Evolutionary conservation across 805 yeast genomes (phyloP).

Genomic region (Suhomyces emberorum): DNA sequence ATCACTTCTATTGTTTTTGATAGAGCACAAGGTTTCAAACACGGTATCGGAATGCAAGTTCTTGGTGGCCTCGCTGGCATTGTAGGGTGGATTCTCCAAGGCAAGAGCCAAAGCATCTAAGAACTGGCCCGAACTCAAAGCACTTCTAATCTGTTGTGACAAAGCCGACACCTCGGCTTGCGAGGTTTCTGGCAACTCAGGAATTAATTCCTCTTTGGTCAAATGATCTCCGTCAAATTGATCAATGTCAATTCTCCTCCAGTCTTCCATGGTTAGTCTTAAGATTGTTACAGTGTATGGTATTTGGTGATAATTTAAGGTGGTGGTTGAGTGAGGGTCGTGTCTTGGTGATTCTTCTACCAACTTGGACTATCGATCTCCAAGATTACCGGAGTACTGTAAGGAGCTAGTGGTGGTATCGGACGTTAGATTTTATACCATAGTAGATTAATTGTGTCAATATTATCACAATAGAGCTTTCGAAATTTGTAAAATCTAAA

Average conservation of each 20-base stretch:
- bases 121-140: conserved; percentile 69
- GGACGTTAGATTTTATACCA: too few relatives aligned
- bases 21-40: conserved; percentile 59
- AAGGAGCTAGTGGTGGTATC: too few relatives aligned
- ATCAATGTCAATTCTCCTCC: conserved; percentile 96
- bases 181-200: conserved; percentile 45
- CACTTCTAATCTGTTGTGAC: conserved; percentile 56
- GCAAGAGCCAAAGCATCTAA: conserved; percentile 61
- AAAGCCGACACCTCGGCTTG: conserved; percentile 51
- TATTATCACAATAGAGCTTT: too few relatives aligned
- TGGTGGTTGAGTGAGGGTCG: too few relatives aligned
- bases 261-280: conserved; percentile 44
- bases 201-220: conserved; percentile 59
- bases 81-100: conserved; percentile 78
- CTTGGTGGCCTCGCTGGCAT: conserved; percentile 61
- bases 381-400: too few relatives aligned
- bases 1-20: conserved; percentile 58
- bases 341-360: too few relatives aligned
- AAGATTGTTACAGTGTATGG: too few relatives aligned
- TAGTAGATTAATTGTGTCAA: too few relatives aligned
- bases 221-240: conserved; percentile 81
- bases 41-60: conserved; percentile 45
- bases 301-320: too few relatives aligned
- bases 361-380: too few relatives aligned
- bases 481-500: too few relatives aligned